Conservation (phyloP, 1,284 basidiomycete species). For the Sporisorium reilianum region DNA sequence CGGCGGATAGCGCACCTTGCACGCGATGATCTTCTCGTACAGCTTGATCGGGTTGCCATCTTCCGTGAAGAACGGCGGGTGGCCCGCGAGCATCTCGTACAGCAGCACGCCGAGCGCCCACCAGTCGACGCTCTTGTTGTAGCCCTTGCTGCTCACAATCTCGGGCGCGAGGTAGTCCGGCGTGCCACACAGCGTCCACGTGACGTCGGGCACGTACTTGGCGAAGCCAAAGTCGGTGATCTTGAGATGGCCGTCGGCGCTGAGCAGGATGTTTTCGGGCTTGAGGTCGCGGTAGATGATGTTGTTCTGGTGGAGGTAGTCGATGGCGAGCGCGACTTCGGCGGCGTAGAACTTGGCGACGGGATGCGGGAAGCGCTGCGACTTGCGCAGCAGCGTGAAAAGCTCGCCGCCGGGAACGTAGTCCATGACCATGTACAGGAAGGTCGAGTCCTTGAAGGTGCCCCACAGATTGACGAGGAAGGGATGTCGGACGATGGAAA, state of each 20-base stretch:
- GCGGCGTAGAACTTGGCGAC: constrained; percentile 99
- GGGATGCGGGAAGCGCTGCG: constrained; percentile 93
- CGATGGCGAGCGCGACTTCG: constrained; percentile 93
- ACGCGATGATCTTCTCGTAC: constrained; percentile 92
- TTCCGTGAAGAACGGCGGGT: constrained; percentile 70
- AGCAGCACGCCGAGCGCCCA: constrained; percentile 93
- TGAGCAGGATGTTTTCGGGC: constrained; percentile 95
- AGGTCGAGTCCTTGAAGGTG: constrained; percentile 91
- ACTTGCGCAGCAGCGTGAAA: constrained; percentile 73
- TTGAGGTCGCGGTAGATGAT: constrained; percentile 98
- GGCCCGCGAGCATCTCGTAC: constrained; percentile 73
- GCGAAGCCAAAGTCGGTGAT: constrained; percentile 99
- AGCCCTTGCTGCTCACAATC: constrained; percentile 84
- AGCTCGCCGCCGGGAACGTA: constrained; percentile 98
- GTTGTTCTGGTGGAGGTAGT: constrained; percentile 88
- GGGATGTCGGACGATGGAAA: constrained; percentile 89
- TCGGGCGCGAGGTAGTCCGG: constrained; percentile 82
- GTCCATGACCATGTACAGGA: constrained; percentile 99
- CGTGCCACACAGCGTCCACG: constrained; percentile 90
- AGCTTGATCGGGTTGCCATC: constrained; percentile 79
- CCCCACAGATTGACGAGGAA: constrained; percentile 99
- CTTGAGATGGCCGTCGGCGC: constrained; percentile 95
- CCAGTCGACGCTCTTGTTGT: constrained; percentile 99
- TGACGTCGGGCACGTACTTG: constrained; percentile 87
- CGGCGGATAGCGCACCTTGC: constrained; percentile 88